These are phyloP conservation scores for Takakia lepidozioides DNA, from an alignment of 225 moss, liverwort and hornwort genomes.

Conservation along the genomic window DNA sequence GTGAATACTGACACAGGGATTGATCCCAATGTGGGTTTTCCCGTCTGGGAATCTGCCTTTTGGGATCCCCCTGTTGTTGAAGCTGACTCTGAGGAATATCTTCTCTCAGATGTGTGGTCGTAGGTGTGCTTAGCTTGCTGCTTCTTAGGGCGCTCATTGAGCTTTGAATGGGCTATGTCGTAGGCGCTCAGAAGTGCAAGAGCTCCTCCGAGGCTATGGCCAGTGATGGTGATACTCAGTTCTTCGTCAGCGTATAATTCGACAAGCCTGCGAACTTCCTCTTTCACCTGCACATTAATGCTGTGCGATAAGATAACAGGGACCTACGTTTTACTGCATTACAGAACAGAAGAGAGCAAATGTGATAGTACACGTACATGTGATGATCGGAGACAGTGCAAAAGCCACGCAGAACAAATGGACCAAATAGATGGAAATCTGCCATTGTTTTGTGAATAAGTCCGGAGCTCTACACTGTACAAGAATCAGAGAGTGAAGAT, in stretches of 20 bases:
- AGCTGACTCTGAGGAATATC: slow-evolving; percentile 8
- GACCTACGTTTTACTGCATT: no score
- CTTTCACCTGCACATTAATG: slow-evolving; percentile 18
- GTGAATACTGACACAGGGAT: slow-evolving; percentile 59
- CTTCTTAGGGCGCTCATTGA: slow-evolving; percentile 11
- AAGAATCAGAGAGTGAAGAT: no score
- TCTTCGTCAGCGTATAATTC: slow-evolving; percentile 19
- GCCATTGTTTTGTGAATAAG: no score
- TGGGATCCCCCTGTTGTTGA: not conserved
- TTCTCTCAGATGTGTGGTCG: no score
- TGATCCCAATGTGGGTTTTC: slow-evolving; percentile 1
- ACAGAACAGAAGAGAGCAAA: not conserved
- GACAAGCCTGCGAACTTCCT: slow-evolving; percentile 29
- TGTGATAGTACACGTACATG: no score
- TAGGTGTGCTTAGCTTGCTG: no score
- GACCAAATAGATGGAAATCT: no score
- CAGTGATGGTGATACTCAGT: slow-evolving; percentile 66
- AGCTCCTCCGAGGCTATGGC: slow-evolving; percentile 74
- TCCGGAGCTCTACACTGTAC: no score
- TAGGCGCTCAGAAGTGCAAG: slow-evolving; percentile 57
- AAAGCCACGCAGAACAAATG: no score
- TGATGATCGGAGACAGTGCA: not conserved
- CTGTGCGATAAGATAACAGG: no score
- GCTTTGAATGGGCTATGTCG: slow-evolving; percentile 50
- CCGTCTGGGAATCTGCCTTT: not conserved